These are phyloP conservation scores for Larix kaempferi DNA, from an alignment of 75 land plant species.

Conservation along the genomic window DNA sequence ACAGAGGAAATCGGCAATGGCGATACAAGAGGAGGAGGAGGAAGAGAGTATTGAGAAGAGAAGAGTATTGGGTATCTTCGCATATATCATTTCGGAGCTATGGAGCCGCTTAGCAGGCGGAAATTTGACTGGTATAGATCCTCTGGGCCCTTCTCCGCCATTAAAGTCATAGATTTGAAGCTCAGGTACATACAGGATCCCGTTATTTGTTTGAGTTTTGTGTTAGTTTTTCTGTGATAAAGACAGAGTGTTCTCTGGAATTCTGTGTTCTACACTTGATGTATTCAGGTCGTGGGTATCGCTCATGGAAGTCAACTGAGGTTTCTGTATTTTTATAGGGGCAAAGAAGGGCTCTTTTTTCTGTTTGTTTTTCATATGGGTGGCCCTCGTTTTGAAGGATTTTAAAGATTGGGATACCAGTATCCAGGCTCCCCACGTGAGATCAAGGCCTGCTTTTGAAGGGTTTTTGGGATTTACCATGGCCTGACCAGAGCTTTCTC, in stretches of 20 bases:
- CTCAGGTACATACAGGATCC: constrained; percentile 1
- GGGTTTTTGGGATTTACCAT: background rate
- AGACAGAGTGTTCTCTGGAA: background rate
- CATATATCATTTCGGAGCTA: background rate
- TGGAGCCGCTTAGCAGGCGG: constrained; percentile 2
- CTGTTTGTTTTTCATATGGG: background rate
- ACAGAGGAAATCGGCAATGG: background rate
- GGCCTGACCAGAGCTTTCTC: background rate
- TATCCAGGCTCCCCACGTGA: background rate
- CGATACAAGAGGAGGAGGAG: background rate
- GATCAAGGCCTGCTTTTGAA: background rate
- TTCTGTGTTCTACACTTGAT: no score
- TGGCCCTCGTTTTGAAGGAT: background rate
- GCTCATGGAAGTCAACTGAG: no score
- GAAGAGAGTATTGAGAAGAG: background rate
- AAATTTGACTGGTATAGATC: background rate
- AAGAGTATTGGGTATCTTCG: background rate
- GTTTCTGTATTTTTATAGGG: no score
- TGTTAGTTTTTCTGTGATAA: background rate
- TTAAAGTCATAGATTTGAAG: background rate
- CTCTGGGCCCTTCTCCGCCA: background rate
- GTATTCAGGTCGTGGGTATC: no score
- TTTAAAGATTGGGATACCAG: background rate
- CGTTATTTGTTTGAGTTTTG: background rate
- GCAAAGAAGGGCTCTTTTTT: no score